Evolutionary conservation across 805 yeast species (phyloP).

Genomic region (Komagataella kurtzmanii): DNA sequence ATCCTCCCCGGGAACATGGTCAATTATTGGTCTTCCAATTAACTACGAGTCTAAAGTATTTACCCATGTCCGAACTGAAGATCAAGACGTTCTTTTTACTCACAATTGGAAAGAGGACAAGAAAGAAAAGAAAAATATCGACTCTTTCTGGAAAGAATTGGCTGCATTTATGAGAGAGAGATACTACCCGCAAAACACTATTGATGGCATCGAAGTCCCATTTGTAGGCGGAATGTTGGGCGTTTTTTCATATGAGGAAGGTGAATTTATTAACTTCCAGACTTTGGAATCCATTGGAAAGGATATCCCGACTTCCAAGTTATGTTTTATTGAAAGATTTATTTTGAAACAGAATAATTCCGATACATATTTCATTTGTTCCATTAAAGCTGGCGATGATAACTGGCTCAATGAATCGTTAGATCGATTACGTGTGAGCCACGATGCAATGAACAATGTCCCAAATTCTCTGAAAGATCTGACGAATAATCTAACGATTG

Average conservation of each 20-base stretch:
- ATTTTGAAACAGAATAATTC: conserved; percentile 38
- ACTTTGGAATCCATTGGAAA: conserved; percentile 24
- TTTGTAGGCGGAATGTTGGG: conserved; percentile 92
- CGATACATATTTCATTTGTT: conserved; percentile 34
- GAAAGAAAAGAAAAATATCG: not conserved
- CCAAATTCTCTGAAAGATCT: not conserved
- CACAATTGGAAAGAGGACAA: conserved; percentile 14
- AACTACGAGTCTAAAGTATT: conserved; percentile 28
- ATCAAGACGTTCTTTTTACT: conserved; percentile 10
- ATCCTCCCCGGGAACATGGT: conserved; percentile 76
- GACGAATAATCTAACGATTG: conserved; percentile 13
- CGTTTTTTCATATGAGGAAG: conserved; percentile 78
- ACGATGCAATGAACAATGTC: not conserved
- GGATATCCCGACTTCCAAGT: conserved; percentile 56
- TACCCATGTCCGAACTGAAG: conserved; percentile 44
- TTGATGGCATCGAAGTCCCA: conserved; percentile 28
- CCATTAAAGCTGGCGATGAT: conserved; percentile 28
- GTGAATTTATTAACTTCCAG: conserved; percentile 28
- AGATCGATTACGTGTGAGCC: conserved; percentile 1
- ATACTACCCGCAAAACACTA: not conserved
- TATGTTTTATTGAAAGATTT: conserved; percentile 57
- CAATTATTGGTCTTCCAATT: conserved; percentile 67
- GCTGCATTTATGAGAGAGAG: conserved; percentile 31
- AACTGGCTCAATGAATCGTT: conserved; percentile 20
- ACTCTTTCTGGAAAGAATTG: conserved; percentile 39